Evolutionary conservation across 768 basidiomycete species (phyloP).

Genomic region (Pleurotus djamor): DNA sequence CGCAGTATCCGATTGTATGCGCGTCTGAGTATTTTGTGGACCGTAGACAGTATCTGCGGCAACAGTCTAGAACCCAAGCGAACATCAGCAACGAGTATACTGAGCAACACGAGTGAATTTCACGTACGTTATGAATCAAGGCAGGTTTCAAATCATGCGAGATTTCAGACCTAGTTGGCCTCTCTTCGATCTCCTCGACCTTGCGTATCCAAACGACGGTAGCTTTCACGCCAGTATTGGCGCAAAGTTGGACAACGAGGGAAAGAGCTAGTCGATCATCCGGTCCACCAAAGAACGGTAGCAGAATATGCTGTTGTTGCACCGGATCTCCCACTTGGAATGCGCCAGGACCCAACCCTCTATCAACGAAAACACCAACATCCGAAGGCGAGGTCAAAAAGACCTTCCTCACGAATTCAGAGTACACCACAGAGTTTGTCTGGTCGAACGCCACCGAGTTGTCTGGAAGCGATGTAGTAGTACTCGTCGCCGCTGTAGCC

Average conservation of each 20-base stretch:
- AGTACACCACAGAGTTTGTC: slow-evolving; percentile 58
- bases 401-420: slow-evolving; percentile 83
- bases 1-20: slow-evolving; percentile 76
- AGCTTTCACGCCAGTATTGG: slow-evolving; percentile 59
- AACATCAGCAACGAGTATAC: neutral
- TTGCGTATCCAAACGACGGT: slow-evolving; percentile 68
- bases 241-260: slow-evolving; percentile 78
- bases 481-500: slow-evolving; percentile 15
- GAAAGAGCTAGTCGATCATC: slow-evolving; percentile 87
- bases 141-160: slow-evolving; percentile 18
- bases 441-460: slow-evolving; percentile 71
- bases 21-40: slow-evolving; percentile 31
- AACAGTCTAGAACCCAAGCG: slow-evolving; percentile 28
- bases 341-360: slow-evolving; percentile 39
- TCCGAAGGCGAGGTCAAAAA: slow-evolving; percentile 73
- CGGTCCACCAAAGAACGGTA: slow-evolving; percentile 93
- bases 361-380: slow-evolving; percentile 85
- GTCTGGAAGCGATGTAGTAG: slow-evolving; percentile 12
- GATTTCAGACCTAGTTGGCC: slow-evolving; percentile 20
- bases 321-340: slow-evolving; percentile 13
- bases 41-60: slow-evolving; percentile 77
- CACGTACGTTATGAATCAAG: slow-evolving; percentile 29
- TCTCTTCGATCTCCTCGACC: slow-evolving; percentile 24
- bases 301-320: slow-evolving; percentile 65
- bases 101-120: neutral